Base-by-base conservation (phyloP, 495 filamentous ascomycete genomes). In the Penicillium turbatum region DNA sequence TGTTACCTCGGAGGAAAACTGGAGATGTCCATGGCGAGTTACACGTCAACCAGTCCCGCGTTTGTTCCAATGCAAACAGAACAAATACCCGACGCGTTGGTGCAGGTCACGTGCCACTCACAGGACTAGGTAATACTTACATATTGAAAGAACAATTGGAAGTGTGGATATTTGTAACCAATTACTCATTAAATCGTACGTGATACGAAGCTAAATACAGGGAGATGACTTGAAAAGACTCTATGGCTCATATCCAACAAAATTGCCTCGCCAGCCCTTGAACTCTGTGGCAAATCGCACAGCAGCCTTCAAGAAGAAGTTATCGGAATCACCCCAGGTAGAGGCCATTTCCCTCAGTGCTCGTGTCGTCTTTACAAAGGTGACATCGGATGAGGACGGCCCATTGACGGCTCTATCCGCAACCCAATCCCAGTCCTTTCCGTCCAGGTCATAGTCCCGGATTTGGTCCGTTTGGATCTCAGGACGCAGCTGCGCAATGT, bases 311-410 rank as follows among this genome's bases (percentile, higher is more conserved):
- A 93, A 69, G 65, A 87, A 97, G 52, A 80, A 87, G 34, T 82
- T 69, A 37, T 89, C 84, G 6, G 83, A 78, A 66, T 97, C 90
- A 12, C 88, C 85, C 92, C 93, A 98, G 2, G 90, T 90, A 56
- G 75, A 69, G 0, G 87, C 84, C 15, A 83, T 81, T 55, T 87
- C 86, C 54, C 79, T 86, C 69, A 96, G 83, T 1, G 87, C 82
- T 34, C 89, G 78, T 10, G 92, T 63, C 7, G 79, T 90, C 79
- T 93, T 92, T 10, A 95, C 86, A 66, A 81, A 95, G 70, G 93
- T 88, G 21, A 87, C 80, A 74, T 97, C 89, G 1, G 80, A 81
- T 5, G 80, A 72, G 65, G 81, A 79, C 39, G 78, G 63, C 10
- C 82, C 84, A 24, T 81, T 84, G 7, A 93, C 61, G 36, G 87